Base-by-base conservation (phyloP, 108 stramenopile genomes). In the Pseudonitzschia pungens region DNA sequence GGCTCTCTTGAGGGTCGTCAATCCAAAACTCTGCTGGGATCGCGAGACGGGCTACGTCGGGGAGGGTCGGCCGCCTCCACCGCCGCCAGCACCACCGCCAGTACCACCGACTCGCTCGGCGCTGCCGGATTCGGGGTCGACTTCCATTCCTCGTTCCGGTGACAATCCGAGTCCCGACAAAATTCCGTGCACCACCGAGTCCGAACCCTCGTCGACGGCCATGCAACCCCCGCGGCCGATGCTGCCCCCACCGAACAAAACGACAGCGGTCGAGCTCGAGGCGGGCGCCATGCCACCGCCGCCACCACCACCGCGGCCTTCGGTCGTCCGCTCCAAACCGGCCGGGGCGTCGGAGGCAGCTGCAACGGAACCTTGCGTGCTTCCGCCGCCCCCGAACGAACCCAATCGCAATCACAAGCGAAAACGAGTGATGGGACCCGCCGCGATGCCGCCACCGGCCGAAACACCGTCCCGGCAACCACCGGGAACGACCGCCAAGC, bases 1-100 rank as follows among this genome's bases (percentile, higher is more conserved):
- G 69, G 42, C 58, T 22, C 68, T 90, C 29, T 66, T 92, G 26
- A 68, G 55, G 44, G 77, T 90, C 72, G 92, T 92, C 12, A 88
- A 89, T 81, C 48, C 76, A 0, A 88, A 88, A 43, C 40, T 89
- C 26, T 21, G 18, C 28, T 69, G 79, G 57, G 82, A 87, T 72
- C 51, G 81, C 12, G 69, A 76, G 7, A 52, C 71, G 18, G 83
- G 83, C 14, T 76, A 75, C 64, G 83, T 90, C 72, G 89, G 89
- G 21, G 48, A 60, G 20, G 81, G 71, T 50, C 44, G 54, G 26
- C 74, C 74, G 14, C 58, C 40, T 18, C 58, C 33, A 18, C 9
- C 1, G 14, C 14, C 45, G 1, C 3, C 36, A 36, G 36, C 6
- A n/a, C n/a, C n/a, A n/a, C n/a, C n/a, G n/a, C n/a, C n/a, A n/a